Percentiles rank a stretch among this genome's conserved stretches.
Evolutionary conservation across 208 protist species (phyloP).

Genomic region (Acanthamoeba pearcei): DNA sequence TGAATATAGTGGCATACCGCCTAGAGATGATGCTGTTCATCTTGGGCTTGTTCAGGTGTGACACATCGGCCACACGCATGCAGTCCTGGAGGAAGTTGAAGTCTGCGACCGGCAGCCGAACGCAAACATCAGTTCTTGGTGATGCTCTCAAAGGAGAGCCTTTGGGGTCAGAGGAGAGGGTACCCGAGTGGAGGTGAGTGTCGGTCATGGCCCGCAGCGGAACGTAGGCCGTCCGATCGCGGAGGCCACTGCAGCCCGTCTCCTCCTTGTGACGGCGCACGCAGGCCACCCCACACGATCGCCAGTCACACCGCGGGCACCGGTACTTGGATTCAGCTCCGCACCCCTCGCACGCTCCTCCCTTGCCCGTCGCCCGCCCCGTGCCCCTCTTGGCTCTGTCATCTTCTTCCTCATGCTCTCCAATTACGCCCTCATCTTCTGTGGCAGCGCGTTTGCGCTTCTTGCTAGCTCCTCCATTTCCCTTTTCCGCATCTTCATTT

Average conservation of each 20-base stretch:
- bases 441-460: not conserved
- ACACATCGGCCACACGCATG: slow-evolving; percentile 28
- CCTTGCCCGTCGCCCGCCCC: not conserved
- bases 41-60: slow-evolving; percentile 26
- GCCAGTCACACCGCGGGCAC: slow-evolving; percentile 38
- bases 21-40: slow-evolving; percentile 50
- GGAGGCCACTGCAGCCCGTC: slow-evolving; percentile 34
- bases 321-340: slow-evolving; percentile 38
- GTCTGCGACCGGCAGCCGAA: not conserved
- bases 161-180: not conserved
- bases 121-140: no score
- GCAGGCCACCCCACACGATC: slow-evolving; percentile 53
- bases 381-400: not conserved
- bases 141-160: not conserved
- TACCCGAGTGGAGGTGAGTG: slow-evolving; percentile 26
- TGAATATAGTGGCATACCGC: not conserved
- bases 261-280: slow-evolving; percentile 62
- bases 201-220: slow-evolving; percentile 45
- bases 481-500: not conserved
- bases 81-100: slow-evolving; percentile 72
- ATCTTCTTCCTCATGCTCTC: not conserved
- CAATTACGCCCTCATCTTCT: not conserved
- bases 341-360: slow-evolving; percentile 49
- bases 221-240: slow-evolving; percentile 52
- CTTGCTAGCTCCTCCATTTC: no score